phyloP scores from a whole-genome alignment of 1,284 basidiomycete genomes.

The Pyrrhoderma lamaoense region DNA sequence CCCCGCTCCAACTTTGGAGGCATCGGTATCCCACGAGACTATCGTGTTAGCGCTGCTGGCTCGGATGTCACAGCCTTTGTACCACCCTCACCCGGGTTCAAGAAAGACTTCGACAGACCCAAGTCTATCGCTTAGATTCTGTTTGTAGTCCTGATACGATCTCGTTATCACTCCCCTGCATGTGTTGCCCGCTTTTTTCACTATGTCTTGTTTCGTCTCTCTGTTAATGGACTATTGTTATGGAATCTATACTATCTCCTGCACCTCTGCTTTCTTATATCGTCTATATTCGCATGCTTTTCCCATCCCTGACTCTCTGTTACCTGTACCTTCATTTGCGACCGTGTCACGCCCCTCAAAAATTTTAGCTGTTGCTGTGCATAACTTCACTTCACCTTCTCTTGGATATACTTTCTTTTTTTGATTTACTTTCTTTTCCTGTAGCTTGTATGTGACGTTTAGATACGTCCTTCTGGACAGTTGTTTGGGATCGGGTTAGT shows the following conservation, averaged over 20 bases:
- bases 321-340: background rate
- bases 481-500: constrained; percentile 2
- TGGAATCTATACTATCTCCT: background rate
- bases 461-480: background rate
- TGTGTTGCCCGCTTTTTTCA: background rate
- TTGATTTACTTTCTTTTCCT: constrained; percentile 7
- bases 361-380: background rate
- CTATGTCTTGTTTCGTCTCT: background rate
- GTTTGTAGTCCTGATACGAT: no score
- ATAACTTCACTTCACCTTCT: background rate
- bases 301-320: background rate
- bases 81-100: constrained; percentile 58
- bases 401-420: background rate
- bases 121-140: constrained; percentile 36
- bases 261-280: background rate
- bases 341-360: background rate
- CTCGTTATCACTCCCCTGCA: no score
- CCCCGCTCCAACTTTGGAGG: constrained; percentile 12
- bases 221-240: no score
- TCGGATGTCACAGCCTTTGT: constrained; percentile 35
- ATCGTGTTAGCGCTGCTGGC: constrained; percentile 14
- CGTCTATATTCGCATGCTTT: background rate
- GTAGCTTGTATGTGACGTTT: background rate
- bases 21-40: constrained; percentile 10
- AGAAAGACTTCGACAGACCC: constrained; percentile 37